A percentile compares a stretch with the other conserved stretches of the same genome.
phyloP scores from a whole-genome alignment of 1,284 basidiomycete species.

The Sporisorium iseilematis-ciliati region DNA sequence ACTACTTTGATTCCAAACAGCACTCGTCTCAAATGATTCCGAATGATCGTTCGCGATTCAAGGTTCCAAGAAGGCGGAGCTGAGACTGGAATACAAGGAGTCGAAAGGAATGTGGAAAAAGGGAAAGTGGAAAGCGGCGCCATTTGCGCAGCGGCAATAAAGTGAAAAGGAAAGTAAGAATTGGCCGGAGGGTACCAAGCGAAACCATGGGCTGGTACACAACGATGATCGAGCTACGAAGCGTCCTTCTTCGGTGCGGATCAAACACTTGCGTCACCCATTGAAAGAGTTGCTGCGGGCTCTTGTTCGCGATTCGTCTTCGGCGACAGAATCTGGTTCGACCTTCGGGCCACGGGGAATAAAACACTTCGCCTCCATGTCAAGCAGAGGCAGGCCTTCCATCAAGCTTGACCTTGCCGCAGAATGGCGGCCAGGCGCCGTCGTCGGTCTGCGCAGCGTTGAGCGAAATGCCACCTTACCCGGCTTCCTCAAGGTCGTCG shows the following conservation, averaged over 20 bases:
- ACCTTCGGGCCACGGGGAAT: not conserved
- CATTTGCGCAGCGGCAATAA: too few species aligned
- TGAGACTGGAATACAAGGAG: too few species aligned
- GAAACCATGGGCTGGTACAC: too few species aligned
- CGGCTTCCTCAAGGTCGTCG: constrained; percentile 10
- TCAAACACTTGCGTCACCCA: not conserved
- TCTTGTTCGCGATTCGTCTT: not conserved
- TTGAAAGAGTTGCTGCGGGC: not conserved
- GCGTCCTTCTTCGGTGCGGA: not conserved
- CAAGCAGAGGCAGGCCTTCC: not conserved
- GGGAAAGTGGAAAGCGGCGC: too few species aligned
- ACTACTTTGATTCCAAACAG: not conserved
- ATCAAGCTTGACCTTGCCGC: not conserved
- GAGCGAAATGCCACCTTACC: not conserved
- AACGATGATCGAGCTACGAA: not conserved
- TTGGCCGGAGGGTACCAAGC: too few species aligned
- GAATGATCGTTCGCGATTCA: not conserved
- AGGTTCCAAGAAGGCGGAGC: too few species aligned
- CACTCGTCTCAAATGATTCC: not conserved
- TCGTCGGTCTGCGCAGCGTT: not conserved
- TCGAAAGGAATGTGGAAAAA: too few species aligned
- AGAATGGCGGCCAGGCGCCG: not conserved
- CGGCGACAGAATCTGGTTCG: not conserved
- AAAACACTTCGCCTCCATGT: constrained; percentile 13
- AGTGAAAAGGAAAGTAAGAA: too few species aligned